Evolutionary conservation across 805 yeast genomes (phyloP), one percentile per base, ranked within the genome.

Genomic region (Yarrowia osloensis): DNA sequence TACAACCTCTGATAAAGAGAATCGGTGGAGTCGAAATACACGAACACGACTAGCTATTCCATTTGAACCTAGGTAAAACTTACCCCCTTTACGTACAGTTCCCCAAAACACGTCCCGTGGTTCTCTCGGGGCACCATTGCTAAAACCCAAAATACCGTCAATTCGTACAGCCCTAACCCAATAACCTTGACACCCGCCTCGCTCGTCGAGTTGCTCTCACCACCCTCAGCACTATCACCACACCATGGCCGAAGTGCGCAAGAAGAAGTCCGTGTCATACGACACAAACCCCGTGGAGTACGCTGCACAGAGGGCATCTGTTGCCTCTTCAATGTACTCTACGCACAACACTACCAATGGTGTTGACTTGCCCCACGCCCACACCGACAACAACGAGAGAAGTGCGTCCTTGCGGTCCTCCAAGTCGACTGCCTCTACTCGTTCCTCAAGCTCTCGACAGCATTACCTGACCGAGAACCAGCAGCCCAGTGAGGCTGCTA

Each of bases 341-440:
- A 61, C 66, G 9, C 66, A 61, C 66, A 61, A 61, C 66, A 61
- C 66, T 9, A 61, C 66, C 54, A 61, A 61, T 44, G 66, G 66
- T 17, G 66, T 61, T 26, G 66, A 61, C 66, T 35, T 61, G 31
- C 66, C 66, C 44, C 5, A 49, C 66, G 44, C 66, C 66, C 49
- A 57, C 15, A 39, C 49, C 42, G 63, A 39, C 63, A 57, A 57
- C 63, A 9, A 17, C 9, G 49, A 57, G n/a, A 15, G 63, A 40
- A 57, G 49, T 37, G n/a, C 63, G 21, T 61, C 66, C 19, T 33
- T 61, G 66, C 52, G 54, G 29, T 61, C 66, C 17, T 31, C 52
- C 42, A 61, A 61, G 66, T 61, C 66, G 9, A 61, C 66, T 17
- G 33, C 66, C 22, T 61, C 66, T 19, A 61, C 39, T 19, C 63